Base-by-base conservation (phyloP, 1,139 yeast genomes). In the Diutina catenulata region DNA sequence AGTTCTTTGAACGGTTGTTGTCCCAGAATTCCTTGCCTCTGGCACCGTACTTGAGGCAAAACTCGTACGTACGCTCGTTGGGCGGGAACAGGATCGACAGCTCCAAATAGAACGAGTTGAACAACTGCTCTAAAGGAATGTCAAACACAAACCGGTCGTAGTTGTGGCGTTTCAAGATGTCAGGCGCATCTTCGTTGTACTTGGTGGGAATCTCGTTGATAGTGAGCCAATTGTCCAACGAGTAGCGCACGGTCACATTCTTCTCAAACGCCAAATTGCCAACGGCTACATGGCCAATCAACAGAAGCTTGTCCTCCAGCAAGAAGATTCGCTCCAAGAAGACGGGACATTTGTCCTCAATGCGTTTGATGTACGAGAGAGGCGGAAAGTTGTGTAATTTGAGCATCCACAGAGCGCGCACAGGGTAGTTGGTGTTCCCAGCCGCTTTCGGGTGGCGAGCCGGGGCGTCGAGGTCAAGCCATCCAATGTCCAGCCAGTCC, bases 211-310 rank as follows among this genome's bases (percentile, higher is more conserved):
- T 70, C 51, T 82, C 91, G 29, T 77, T 68, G 26, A 79, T 73
- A 0, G 91, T 76, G 39, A 64, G 61, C 95, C 95, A 84, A 46
- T 68, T 56, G 55, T 84, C 88, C 40, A 72, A 59, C 0, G 93
- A 72, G 52, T 80, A 78, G 38, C 86, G 66, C 15, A 81, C 66
- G 16, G 70, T 64, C 21, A 84, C 74, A 37, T 57, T 53, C 57
- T 84, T 84, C 40, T 75, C 70, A 55, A 68, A 84, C 1, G 81
- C 64, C 15, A 82, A 36, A 55, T 84, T 84, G 49, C 70, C 69
- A 21, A 80, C 94, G 10, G 83, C 87, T 33, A 83, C 68, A 44
- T 77, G 77, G 2, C 94, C 95, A 42, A 74, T 56, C n/a, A 84
- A 56, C 38, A 62, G 64, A 45, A 64, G 63, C 43, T 72, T 71